These are phyloP conservation scores for Liquidambar formosana DNA, from an alignment of 164 flowering plant genomes.

Conservation along the genomic window DNA sequence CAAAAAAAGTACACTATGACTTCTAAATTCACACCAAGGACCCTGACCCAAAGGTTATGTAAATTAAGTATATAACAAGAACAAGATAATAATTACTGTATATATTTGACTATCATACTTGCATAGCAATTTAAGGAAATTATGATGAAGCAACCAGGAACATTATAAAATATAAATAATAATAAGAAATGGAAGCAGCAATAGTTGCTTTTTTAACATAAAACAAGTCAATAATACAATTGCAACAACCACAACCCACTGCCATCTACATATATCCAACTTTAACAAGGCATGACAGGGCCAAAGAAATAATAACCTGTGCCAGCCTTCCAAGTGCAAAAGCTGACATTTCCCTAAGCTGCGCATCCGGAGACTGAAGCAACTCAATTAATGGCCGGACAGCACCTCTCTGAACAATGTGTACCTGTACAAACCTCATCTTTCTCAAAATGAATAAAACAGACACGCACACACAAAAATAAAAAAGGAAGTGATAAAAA, in stretches of 20 bases:
- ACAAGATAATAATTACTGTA: neutral
- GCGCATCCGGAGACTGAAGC: slow-evolving; percentile 69
- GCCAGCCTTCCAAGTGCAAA: slow-evolving; percentile 94
- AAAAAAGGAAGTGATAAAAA: neutral
- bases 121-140: neutral
- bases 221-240: neutral
- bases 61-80: no score
- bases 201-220: neutral
- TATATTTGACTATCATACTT: neutral
- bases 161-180: no score
- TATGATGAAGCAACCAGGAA: no score
- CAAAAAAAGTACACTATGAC: no score
- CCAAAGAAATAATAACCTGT: slow-evolving; percentile 51
- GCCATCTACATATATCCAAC: neutral
- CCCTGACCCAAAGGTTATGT: no score
- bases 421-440: slow-evolving; percentile 53
- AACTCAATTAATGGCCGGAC: slow-evolving; percentile 73
- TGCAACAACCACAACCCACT: neutral
- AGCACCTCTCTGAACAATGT: slow-evolving; percentile 97
- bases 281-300: neutral
- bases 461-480: neutral
- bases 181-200: neutral
- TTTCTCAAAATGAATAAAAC: neutral
- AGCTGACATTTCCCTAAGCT: slow-evolving; percentile 83
- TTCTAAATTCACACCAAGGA: no score